These are phyloP conservation scores for Beta lomatogona DNA, from an alignment of 179 eudicot genomes.

Conservation along the genomic window DNA sequence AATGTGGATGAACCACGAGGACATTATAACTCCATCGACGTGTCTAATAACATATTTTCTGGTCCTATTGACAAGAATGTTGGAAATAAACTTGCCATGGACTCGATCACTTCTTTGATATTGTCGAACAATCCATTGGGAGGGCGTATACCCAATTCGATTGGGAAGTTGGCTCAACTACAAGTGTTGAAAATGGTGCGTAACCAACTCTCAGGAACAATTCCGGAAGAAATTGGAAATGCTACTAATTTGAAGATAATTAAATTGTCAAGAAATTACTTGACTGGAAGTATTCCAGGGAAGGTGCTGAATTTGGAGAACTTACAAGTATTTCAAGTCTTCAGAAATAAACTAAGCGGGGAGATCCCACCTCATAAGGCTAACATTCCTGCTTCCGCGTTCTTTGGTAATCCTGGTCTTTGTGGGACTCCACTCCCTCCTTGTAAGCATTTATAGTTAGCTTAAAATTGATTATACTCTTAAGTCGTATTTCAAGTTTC, in stretches of 20 bases:
- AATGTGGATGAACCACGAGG: slow-evolving; percentile 42
- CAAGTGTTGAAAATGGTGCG: slow-evolving; percentile 42
- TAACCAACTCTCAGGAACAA: slow-evolving; percentile 42
- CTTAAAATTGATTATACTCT: too few species aligned
- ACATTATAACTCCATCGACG: slow-evolving; percentile 54
- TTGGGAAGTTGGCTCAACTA: slow-evolving; percentile 49
- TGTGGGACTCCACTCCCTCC: slow-evolving; percentile 37
- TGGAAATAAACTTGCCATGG: slow-evolving; percentile 45
- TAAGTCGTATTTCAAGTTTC: too few species aligned
- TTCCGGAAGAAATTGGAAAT: slow-evolving; percentile 52
- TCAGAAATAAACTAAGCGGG: slow-evolving; percentile 56
- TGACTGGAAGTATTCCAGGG: slow-evolving; percentile 56
- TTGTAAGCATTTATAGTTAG: slow-evolving; percentile 17
- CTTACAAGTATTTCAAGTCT: slow-evolving; percentile 52
- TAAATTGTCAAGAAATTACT: slow-evolving; percentile 43
- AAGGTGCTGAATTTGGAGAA: slow-evolving; percentile 42
- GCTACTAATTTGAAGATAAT: slow-evolving; percentile 39
- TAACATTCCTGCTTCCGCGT: slow-evolving; percentile 26
- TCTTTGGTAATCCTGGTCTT: slow-evolving; percentile 33
- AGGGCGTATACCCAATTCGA: slow-evolving; percentile 54
- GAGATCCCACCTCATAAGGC: slow-evolving; percentile 45
- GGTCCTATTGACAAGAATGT: slow-evolving; percentile 47
- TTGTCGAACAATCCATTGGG: slow-evolving; percentile 56
- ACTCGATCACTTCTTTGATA: slow-evolving; percentile 43
- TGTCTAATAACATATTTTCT: slow-evolving; percentile 50